Evolutionary conservation across 2,329 filamentous ascomycete genomes (phyloP).

Genomic region (Colletotrichum tabaci): DNA sequence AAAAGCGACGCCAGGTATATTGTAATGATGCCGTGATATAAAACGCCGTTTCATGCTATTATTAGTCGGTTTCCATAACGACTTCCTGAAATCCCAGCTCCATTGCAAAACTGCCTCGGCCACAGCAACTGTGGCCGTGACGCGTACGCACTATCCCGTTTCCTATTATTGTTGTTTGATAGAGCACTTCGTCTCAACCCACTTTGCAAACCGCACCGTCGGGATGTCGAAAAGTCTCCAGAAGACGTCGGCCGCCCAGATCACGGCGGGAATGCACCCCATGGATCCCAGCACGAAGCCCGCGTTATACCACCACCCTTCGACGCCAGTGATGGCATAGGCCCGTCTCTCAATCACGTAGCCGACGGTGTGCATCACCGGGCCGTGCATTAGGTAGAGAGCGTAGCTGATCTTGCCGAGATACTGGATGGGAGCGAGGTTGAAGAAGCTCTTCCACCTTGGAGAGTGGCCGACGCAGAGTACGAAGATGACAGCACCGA

Average conservation of each 20-base stretch:
- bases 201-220: conserved; percentile 69
- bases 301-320: conserved; percentile 60
- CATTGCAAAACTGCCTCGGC: background rate
- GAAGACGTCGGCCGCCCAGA: conserved; percentile 71
- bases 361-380: conserved; percentile 67
- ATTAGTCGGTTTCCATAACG: conserved; percentile 35
- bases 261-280: conserved; percentile 65
- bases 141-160: conserved; percentile 11
- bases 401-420: conserved; percentile 73
- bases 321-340: conserved; percentile 63
- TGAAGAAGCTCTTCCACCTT: conserved; percentile 66
- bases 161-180: conserved; percentile 45
- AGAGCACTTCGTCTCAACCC: conserved; percentile 64
- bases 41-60: conserved; percentile 42
- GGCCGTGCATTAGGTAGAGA: conserved; percentile 74
- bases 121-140: conserved; percentile 14
- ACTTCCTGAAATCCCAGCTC: conserved; percentile 21
- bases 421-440: conserved; percentile 66
- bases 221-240: conserved; percentile 70
- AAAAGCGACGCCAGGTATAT: conserved; percentile 40
- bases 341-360: conserved; percentile 66
- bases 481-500: conserved; percentile 68
- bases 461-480: conserved; percentile 63
- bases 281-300: conserved; percentile 63
- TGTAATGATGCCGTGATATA: conserved; percentile 34